Conservation (phyloP, 192 early-diverging fungal genomes). For the Chytriomyces confervae region DNA sequence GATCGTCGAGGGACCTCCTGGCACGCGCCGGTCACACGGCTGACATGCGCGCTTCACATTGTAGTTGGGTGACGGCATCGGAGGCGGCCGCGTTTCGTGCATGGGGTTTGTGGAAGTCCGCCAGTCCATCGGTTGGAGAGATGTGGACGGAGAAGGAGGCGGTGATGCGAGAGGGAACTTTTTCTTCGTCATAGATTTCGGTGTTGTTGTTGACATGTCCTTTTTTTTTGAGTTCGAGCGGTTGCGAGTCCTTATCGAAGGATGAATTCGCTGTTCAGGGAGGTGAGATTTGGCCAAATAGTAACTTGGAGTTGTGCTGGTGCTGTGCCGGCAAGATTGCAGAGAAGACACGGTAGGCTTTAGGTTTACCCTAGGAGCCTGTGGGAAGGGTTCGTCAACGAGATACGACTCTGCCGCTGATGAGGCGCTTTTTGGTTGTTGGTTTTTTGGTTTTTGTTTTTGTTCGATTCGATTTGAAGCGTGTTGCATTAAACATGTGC, state of each 20-base stretch:
- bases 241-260: not conserved
- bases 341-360: too few relatives aligned
- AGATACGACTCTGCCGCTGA: too few relatives aligned
- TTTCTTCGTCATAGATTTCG: not conserved
- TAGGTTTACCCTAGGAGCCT: too few relatives aligned
- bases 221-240: not conserved
- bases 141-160: not conserved
- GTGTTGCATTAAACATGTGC: too few relatives aligned
- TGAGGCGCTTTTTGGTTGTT: too few relatives aligned
- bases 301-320: not conserved
- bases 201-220: not conserved
- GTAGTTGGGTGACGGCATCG: constrained; percentile 25
- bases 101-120: not conserved
- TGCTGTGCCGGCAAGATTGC: not conserved
- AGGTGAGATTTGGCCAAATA: not conserved
- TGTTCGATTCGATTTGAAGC: too few relatives aligned
- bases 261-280: not conserved
- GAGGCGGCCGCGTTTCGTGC: not conserved
- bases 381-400: too few relatives aligned
- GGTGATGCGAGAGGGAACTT: not conserved
- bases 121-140: constrained; percentile 1
- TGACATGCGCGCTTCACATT: constrained; percentile 38
- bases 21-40: constrained; percentile 24
- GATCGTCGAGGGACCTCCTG: not conserved
- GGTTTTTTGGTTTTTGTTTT: too few relatives aligned